These are phyloP conservation scores for Centrapalus pauciflorus DNA, from an alignment of 129 eudicot genomes.

Conservation along the genomic window DNA sequence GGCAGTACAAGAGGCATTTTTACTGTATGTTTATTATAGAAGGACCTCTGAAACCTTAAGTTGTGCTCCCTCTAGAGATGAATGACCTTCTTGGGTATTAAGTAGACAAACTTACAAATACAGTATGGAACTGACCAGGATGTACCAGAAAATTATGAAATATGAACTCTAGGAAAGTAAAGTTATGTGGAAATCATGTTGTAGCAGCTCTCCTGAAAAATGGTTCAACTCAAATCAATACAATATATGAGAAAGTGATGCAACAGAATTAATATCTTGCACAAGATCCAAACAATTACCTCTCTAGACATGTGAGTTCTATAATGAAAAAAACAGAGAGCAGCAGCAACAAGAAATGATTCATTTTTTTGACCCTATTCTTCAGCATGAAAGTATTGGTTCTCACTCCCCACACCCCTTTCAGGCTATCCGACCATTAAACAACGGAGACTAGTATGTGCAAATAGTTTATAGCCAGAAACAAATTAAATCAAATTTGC, in stretches of 20 bases:
- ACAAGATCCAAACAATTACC: neutral
- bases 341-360: neutral
- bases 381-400: neutral
- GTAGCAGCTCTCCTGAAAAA: slow-evolving; percentile 15
- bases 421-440: neutral
- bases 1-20: slow-evolving; percentile 39
- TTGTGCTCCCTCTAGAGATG: neutral
- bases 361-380: neutral
- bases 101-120: neutral
- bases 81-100: neutral
- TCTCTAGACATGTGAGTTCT: neutral
- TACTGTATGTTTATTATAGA: neutral
- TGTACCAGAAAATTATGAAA: slow-evolving; percentile 2
- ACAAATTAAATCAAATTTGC: neutral
- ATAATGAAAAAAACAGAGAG: too few relatives aligned
- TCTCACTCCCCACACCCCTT: neutral
- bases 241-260: neutral
- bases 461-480: neutral
- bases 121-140: neutral
- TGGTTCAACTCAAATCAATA: neutral
- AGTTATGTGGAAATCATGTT: neutral
- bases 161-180: neutral
- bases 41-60: neutral
- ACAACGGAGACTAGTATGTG: neutral
- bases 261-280: neutral